phyloP scores from a whole-genome alignment of 2,329 filamentous ascomycete species.

The Epichloe scottii region DNA sequence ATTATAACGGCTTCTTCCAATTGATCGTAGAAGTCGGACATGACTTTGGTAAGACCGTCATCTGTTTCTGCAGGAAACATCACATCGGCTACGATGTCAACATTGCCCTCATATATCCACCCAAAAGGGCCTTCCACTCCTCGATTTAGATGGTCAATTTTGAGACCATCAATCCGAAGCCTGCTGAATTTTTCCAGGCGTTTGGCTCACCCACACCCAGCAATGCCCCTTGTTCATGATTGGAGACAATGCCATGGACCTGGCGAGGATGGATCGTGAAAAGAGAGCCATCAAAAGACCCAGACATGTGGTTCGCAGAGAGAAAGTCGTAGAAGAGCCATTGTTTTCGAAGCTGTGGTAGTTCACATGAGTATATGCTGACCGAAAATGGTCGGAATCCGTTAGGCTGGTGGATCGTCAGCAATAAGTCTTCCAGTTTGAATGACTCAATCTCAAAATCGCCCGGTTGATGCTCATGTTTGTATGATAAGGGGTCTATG shows the following conservation, averaged over 20 bases:
- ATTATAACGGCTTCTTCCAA: conserved; percentile 84
- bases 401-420: conserved; percentile 82
- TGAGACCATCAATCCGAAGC: conserved; percentile 82
- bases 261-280: conserved; percentile 96
- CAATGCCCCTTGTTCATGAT: conserved; percentile 38
- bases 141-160: conserved; percentile 90
- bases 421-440: conserved; percentile 84
- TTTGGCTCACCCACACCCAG: conserved; percentile 49
- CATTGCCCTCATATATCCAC: conserved; percentile 95
- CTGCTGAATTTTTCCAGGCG: conserved; percentile 94
- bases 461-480: conserved; percentile 75
- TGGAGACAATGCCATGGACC: conserved; percentile 64
- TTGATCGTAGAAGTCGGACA: conserved; percentile 94
- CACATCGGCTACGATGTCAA: conserved; percentile 91
- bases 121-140: conserved; percentile 89
- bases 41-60: conserved; percentile 81
- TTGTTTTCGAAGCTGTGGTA: conserved; percentile 84
- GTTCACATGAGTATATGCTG: conserved; percentile 90
- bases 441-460: conserved; percentile 97
- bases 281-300: conserved; percentile 85
- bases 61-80: conserved; percentile 85
- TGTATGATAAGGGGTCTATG: conserved; percentile 74
- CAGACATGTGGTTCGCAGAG: conserved; percentile 90
- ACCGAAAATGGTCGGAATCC: conserved; percentile 90
- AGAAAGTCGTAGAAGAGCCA: conserved; percentile 98